Evolutionary conservation across 805 yeast genomes (phyloP).

Genomic region (Metschnikowia matae): DNA sequence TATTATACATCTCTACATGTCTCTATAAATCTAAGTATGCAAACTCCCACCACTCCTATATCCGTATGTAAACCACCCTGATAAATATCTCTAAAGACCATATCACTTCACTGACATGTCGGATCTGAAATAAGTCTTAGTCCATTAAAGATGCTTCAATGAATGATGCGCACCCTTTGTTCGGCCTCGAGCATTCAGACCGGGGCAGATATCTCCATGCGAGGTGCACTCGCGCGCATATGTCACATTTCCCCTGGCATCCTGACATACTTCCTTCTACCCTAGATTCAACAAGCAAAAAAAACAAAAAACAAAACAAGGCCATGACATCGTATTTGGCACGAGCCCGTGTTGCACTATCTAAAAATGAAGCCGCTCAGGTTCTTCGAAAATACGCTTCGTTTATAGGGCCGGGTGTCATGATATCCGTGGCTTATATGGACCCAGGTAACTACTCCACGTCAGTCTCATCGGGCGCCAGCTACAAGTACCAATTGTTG

Average conservation of each 20-base stretch:
- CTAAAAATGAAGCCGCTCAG: constrained; percentile 11
- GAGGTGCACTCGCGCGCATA: not conserved
- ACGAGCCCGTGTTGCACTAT: not conserved
- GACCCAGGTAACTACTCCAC: constrained; percentile 95
- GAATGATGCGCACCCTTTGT: not conserved
- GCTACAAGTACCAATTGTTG: constrained; percentile 66
- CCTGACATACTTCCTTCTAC: too few relatives aligned
- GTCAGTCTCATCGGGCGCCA: constrained; percentile 84
- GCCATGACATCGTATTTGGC: constrained; percentile 2
- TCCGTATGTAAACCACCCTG: too few relatives aligned
- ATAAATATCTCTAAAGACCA: too few relatives aligned
- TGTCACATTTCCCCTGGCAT: not conserved
- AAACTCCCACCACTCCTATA: too few relatives aligned
- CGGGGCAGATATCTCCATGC: not conserved
- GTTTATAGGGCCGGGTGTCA: constrained; percentile 83
- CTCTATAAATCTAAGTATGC: too few relatives aligned
- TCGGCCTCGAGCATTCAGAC: not conserved
- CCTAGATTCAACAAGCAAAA: not conserved
- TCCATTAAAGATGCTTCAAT: too few relatives aligned
- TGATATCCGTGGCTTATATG: constrained; percentile 87
- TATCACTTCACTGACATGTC: too few relatives aligned
- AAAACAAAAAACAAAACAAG: not conserved
- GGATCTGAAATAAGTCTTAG: too few relatives aligned
- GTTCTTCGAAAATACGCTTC: constrained; percentile 49
- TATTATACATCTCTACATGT: too few relatives aligned